These are phyloP conservation scores for Lanmaoa rubissima DNA, from an alignment of 768 basidiomycete genomes.

Conservation along the genomic window DNA sequence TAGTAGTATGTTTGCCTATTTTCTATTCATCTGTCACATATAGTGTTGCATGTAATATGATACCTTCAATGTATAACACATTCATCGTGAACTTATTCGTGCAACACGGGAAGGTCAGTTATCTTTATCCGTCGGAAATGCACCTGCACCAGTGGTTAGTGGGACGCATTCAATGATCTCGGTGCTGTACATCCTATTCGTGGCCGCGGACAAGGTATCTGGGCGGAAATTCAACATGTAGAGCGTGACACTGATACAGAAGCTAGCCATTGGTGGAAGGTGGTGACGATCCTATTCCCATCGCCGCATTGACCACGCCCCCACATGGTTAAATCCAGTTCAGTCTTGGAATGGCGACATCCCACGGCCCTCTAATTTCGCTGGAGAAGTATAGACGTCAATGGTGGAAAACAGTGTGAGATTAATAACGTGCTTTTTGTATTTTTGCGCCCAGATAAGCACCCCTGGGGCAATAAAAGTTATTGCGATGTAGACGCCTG, in stretches of 20 bases:
- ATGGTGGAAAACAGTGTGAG: slow-evolving; percentile 10
- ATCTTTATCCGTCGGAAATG: slow-evolving; percentile 13
- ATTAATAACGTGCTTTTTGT: slow-evolving; percentile 67
- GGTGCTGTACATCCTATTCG: slow-evolving; percentile 3
- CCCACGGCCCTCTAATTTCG: slow-evolving; percentile 89
- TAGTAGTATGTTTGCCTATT: slow-evolving; percentile 33
- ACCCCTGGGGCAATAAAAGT: slow-evolving; percentile 73
- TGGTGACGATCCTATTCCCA: slow-evolving; percentile 28
- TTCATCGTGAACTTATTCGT: slow-evolving; percentile 9
- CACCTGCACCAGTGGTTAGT: slow-evolving; percentile 3
- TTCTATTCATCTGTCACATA: slow-evolving; percentile 33
- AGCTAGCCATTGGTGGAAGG: slow-evolving; percentile 22
- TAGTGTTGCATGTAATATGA: slow-evolving; percentile 40
- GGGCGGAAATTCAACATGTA: slow-evolving; percentile 26
- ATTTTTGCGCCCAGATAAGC: slow-evolving; percentile 82
- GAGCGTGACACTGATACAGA: slow-evolving; percentile 15
- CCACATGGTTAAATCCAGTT: slow-evolving; percentile 38
- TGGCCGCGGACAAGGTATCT: slow-evolving; percentile 27
- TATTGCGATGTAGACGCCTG: slow-evolving; percentile 49
- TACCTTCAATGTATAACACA: slow-evolving; percentile 31
- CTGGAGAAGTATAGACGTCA: slow-evolving; percentile 39
- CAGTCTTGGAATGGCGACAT: slow-evolving; percentile 76
- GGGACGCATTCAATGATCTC: neutral
- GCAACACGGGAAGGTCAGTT: slow-evolving; percentile 1
- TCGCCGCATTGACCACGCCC: slow-evolving; percentile 27